Evolutionary conservation across 2,329 filamentous ascomycete genomes (phyloP).

Genomic region (Trichophyton schoenleinii): DNA sequence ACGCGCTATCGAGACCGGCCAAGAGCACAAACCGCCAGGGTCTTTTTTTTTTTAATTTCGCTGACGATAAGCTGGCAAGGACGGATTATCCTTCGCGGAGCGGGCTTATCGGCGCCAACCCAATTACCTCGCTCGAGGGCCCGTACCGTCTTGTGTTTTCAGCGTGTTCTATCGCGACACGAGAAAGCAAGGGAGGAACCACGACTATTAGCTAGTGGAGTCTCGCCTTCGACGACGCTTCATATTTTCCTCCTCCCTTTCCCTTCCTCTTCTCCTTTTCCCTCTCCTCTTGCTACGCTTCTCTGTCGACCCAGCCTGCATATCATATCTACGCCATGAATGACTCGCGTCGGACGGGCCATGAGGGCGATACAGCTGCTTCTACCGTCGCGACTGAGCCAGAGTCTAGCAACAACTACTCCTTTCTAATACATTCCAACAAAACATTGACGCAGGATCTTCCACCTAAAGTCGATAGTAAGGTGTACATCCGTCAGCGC

Average conservation of each 20-base stretch:
- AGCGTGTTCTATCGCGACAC: background rate
- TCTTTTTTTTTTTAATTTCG: background rate
- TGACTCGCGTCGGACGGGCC: background rate
- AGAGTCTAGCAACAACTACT: conserved; percentile 26
- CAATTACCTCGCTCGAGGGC: background rate
- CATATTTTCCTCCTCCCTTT: background rate
- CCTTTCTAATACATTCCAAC: conserved; percentile 49
- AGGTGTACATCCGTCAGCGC: conserved; percentile 48
- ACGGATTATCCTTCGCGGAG: conserved; percentile 2
- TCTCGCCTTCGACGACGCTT: background rate
- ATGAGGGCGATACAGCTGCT: background rate
- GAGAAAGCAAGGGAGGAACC: conserved; percentile 2
- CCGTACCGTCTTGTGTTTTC: background rate
- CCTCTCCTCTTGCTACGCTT: background rate
- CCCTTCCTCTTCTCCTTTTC: background rate
- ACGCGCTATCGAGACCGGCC: background rate
- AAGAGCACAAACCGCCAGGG: background rate
- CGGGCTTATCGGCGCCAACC: conserved; percentile 1
- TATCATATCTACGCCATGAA: background rate
- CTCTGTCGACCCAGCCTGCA: background rate
- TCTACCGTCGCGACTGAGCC: background rate
- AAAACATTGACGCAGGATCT: conserved; percentile 44
- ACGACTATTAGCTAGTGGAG: background rate
- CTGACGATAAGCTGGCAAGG: background rate
- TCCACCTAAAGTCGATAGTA: conserved; percentile 47